phyloP scores from a whole-genome alignment of 257 asterid genomes.

The Solanum acaule region DNA sequence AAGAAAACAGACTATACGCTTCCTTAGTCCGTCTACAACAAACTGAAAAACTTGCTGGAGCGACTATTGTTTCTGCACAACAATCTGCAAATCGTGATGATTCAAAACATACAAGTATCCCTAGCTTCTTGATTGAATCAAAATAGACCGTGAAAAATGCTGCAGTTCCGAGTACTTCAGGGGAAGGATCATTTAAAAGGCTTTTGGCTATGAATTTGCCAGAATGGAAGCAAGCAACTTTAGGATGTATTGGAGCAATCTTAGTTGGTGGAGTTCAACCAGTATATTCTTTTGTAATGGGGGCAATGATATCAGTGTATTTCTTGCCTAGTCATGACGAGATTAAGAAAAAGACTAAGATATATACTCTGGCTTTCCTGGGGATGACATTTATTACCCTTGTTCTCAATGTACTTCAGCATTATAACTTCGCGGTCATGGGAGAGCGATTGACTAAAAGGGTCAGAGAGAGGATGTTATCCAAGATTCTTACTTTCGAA shows the following conservation, averaged over 20 bases:
- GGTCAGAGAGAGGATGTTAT: conserved; percentile 66
- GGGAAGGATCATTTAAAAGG: conserved; percentile 53
- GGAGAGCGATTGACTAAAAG: conserved; percentile 83
- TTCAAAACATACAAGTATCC: no score
- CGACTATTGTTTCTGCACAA: background rate
- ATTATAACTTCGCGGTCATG: conserved; percentile 80
- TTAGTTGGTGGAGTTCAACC: conserved; percentile 82
- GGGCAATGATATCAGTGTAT: conserved; percentile 62
- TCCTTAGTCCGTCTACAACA: no score
- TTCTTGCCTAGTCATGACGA: conserved; percentile 39
- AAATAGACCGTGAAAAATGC: background rate
- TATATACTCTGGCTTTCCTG: conserved; percentile 43
- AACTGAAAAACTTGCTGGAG: no score
- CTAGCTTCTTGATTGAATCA: background rate
- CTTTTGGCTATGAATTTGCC: conserved; percentile 75
- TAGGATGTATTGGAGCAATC: conserved; percentile 52
- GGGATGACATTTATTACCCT: conserved; percentile 65
- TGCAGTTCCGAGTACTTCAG: background rate
- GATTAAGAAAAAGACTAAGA: conserved; percentile 44
- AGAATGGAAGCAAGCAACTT: conserved; percentile 67
- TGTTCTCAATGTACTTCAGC: conserved; percentile 50
- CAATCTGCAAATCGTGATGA: background rate
- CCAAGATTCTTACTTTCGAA: conserved; percentile 84
- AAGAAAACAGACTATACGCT: no score
- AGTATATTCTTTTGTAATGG: conserved; percentile 57